Base-by-base conservation (phyloP, 2,329 filamentous ascomycete genomes). In the Botryosphaeria dothidea region DNA sequence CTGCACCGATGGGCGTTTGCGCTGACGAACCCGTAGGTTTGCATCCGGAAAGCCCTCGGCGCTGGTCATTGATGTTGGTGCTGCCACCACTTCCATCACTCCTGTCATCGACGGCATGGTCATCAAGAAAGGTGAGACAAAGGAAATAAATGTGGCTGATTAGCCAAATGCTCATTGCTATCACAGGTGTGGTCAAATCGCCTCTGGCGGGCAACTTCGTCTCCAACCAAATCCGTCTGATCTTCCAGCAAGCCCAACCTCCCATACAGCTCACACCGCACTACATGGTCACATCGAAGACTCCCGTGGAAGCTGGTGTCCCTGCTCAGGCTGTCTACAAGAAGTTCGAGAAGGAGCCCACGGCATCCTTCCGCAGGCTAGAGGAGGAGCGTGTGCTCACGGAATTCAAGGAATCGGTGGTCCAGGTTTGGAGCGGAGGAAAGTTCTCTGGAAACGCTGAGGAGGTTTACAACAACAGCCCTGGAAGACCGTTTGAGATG, bases 401-500 rank as follows among this genome's bases (percentile, higher is more conserved):
- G 41, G 93, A 97, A 76, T 99, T 96, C 86, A 99, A 99, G 81
- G 96, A 99, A 80, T 96, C 91, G 19, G 92, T 97, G 17, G 93
- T 98, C 29, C 93, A 97, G 79, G 88, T 94, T 15, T 99, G 95
- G 94, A 87, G 88, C 27, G 92, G 92, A 0, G 89, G 89, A 66
- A 85, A 88, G 67, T 88, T 92, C 71, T 70, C 72, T 64, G 73
- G 74, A 27, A 79, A 81, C 4, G 96, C 94, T 75, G 88, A 95
- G 74, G 93, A 97, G 46, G 83, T 88, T 54, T 89, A 89, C 65
- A 89, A 86, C 75, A 84, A 81, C 49, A 88, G 89, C 68, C 92
- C 92, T 0, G 92, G 92, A 45, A 90, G 92, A 61, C 91, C 95
- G 11, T 99, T 97, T 73, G 95, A 99, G 82, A 95, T 99, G 86